Evolutionary conservation across 441 rosid species (phyloP), one percentile per base, ranked within the genome.

Genomic region (Gossypium lobatum): DNA sequence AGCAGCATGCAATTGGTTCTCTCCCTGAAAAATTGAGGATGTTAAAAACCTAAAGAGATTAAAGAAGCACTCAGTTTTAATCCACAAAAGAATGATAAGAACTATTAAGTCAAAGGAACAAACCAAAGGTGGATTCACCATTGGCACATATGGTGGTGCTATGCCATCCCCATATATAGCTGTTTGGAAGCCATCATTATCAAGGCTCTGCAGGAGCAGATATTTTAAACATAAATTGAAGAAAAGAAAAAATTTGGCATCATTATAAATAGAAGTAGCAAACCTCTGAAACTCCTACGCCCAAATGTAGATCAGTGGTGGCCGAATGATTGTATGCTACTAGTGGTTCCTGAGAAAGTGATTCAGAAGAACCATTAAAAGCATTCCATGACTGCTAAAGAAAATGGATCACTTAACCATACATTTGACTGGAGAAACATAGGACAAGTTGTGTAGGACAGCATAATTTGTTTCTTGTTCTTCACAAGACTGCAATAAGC

Each of bases 371-470:
- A 77, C 77, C 74, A 1, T 78, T 87, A 73, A 95, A 95, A 71
- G 94, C 93, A 85, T 86, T 87, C 93, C 97, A 88, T 55, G 82
- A 79, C 97, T 91, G 88, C 77, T 70, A 76, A 65, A 79, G 66
- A 28, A 23, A 76, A 77, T 52, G 31, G 31, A 57, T 50, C 66
- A 54, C 17, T 67, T 42, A 1, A 75, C 57, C 34, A 67, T 21
- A 67, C 26, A 52, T 54, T 21, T 20, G 53, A 50, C 11, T 3
- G 25, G 11, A 8, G 16, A 34, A 60, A 42, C 62, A 52, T 4
- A n/a, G 8, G 21, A 25, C 64, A 58, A 21, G 59, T 54, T 54
- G 59, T 6, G 20, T 16, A 6, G 18, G 23, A 17, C 59, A 54
- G 25, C 53, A 25, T 13, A 2, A 2, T 59, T 37, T 34, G 66